A percentile compares a stretch with the other conserved stretches of the same genome.
Conservation (phyloP, 208 protist species). For the Phytomonas francai region DNA sequence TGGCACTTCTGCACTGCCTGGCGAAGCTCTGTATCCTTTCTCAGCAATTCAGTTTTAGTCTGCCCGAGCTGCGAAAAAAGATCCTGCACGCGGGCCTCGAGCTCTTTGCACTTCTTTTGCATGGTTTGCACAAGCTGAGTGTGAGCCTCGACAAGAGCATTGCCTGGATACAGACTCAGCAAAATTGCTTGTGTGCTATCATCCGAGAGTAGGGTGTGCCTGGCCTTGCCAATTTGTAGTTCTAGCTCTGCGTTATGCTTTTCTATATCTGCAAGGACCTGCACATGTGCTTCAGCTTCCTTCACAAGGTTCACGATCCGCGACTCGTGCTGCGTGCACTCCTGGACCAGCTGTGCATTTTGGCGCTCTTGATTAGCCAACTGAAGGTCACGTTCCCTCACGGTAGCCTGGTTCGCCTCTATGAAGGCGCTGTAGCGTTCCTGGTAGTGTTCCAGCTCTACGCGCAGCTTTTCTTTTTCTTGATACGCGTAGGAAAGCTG, state of each 20-base stretch:
- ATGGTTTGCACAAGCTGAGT: constrained; percentile 14
- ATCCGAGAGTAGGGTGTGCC: background rate
- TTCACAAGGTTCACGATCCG: background rate
- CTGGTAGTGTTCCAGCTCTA: background rate
- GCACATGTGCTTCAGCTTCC: background rate
- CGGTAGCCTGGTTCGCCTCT: background rate
- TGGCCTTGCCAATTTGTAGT: background rate
- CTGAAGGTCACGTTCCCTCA: background rate
- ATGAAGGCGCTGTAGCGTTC: background rate
- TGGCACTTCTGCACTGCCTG: constrained; percentile 36
- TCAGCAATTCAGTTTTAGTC: constrained; percentile 14
- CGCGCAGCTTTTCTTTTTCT: background rate
- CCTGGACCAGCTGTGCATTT: constrained; percentile 7
- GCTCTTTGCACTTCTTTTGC: constrained; percentile 6
- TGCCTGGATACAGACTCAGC: background rate
- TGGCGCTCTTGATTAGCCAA: constrained; percentile 11
- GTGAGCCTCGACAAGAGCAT: constrained; percentile 1
- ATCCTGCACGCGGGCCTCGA: constrained; percentile 18
- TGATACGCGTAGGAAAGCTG: background rate
- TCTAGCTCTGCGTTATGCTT: background rate
- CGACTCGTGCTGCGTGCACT: background rate
- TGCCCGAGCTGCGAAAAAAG: constrained; percentile 19
- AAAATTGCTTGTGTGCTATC: background rate
- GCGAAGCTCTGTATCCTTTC: constrained; percentile 13
- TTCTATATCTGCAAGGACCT: background rate